A percentile compares a stretch with the other conserved stretches of the same genome.
These are phyloP conservation scores for Dactylellina sp. DNA, from an alignment of 2,329 filamentous ascomycete species.

Conservation along the genomic window DNA sequence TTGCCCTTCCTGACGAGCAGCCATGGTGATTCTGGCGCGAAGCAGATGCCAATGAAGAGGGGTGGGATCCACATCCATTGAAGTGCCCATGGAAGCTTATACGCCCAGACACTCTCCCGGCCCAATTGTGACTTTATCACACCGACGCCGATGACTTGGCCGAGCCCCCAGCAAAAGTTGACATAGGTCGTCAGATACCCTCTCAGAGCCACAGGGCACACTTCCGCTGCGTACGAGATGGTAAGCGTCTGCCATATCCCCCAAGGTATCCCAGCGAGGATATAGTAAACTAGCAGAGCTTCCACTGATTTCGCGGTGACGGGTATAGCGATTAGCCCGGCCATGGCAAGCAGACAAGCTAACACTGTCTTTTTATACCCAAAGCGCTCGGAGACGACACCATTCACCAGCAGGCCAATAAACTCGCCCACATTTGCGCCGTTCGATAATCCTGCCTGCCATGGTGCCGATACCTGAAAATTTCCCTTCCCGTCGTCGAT, in stretches of 20 bases:
- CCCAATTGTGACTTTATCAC: slow-evolving; percentile 76
- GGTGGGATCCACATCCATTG: slow-evolving; percentile 84
- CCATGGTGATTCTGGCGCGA: slow-evolving; percentile 79
- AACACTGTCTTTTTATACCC: slow-evolving; percentile 69
- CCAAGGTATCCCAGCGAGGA: slow-evolving; percentile 68
- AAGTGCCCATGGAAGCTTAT: slow-evolving; percentile 77
- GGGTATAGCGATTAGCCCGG: slow-evolving; percentile 67
- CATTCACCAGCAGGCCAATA: slow-evolving; percentile 68
- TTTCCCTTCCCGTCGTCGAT: slow-evolving; percentile 32
- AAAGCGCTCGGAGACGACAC: slow-evolving; percentile 68
- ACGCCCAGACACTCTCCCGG: slow-evolving; percentile 75
- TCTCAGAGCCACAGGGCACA: slow-evolving; percentile 77
- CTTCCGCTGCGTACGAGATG: slow-evolving; percentile 67
- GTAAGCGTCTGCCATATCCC: slow-evolving; percentile 67
- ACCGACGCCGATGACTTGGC: slow-evolving; percentile 78
- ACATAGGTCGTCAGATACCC: slow-evolving; percentile 80
- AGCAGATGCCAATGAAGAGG: slow-evolving; percentile 73
- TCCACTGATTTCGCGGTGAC: slow-evolving; percentile 68
- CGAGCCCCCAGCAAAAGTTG: slow-evolving; percentile 80
- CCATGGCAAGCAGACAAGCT: slow-evolving; percentile 65
- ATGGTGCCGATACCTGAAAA: slow-evolving; percentile 45
- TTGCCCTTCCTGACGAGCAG: slow-evolving; percentile 77
- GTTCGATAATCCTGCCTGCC: slow-evolving; percentile 56
- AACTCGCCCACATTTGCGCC: slow-evolving; percentile 66
- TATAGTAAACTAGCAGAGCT: slow-evolving; percentile 67